Base-by-base conservation (phyloP, 305 asterid genomes). In the Solanum hybrid region DNA sequence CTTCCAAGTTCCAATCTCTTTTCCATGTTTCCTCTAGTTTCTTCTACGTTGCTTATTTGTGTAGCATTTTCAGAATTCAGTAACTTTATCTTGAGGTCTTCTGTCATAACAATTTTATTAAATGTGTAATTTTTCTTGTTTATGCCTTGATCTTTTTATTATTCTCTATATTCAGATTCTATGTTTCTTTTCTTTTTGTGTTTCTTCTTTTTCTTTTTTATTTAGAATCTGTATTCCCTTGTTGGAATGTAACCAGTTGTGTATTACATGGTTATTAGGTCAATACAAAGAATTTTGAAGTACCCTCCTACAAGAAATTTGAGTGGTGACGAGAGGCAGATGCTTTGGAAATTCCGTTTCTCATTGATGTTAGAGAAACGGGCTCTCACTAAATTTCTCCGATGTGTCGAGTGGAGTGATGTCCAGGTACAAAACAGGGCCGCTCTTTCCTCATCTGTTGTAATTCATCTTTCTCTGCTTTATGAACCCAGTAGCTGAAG, bases 381-480 rank as follows among this genome's bases (percentile, higher is more conserved):
- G 90, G 99, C 99, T 69, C 93, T 97, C 66, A 95, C 98, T 26
- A 97, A 97, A 89, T 97, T 97, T 88, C 94, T 97, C 85, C 98
- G 98, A 34, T 96, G 99, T 92, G 99, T 97, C 84, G 99, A 97
- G 92, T 96, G 99, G 99, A 97, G 99, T 92, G 99, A 97, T 90
- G 90, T 96, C 90, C 99, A 97, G 99, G 99, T 97, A 93, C 86
- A 85, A n/a, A 34, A 56, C 66, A 78, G 36, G 87, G 26, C 79
- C 19, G 5, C 73, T 88, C 35, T n/a, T 85, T 89, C 40, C 81
- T 85, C 36, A 35, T 78, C 10, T 78, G 31, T 35, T 78, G 85
- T 35, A 71, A 77, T 76, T 90, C 56, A 76, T 69, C 86, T 19
- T 34, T 40, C 85, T 56, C 31, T 76, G 86, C 78, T 88, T 75